Evolutionary conservation across 1,139 yeast genomes (phyloP), one percentile per base, ranked within the genome.

Genomic region (Lizanozyma gosingica): DNA sequence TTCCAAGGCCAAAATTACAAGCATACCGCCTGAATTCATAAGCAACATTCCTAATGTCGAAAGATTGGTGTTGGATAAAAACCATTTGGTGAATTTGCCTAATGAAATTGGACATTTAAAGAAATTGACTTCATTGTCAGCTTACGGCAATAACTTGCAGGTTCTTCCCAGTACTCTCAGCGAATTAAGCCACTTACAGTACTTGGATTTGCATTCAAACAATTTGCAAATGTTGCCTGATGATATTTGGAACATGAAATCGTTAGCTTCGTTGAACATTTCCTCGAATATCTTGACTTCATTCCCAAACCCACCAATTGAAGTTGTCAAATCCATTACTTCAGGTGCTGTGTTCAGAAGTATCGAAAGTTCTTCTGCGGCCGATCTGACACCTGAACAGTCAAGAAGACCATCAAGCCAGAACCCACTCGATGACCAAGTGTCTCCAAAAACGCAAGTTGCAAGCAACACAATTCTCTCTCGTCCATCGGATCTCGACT

Each of bases 171-270:
- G 68, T 2, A 74, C 78, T 15, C 74, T 92, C 35, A 82, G 87
- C 1, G 56, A 71, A 14, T 67, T 92, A 43, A 62, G 66, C 3
- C 73, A 76, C 29, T 67, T 92, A 46, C 82, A 77, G 49, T 70
- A 74, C 43, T 67, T 94, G 47, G 97, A 94, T 58, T 63, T 88
- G 39, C 97, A 92, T 59, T 76, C 86, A 39, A 94, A 94, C 59
- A 90, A 88, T 54, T 68, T 94, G 49, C 83, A 85, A 49, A 54
- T 65, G 3, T 62, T 94, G 33, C 90, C 94, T 0, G 73, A 72
- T 34, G 80, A 76, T 18, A 73, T 86, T 37, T 86, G 87, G 86
- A 66, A 71, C 43, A 66, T 83, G 57, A 71, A 68, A 29, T 67
- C 76, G 1, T 67, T 84, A 53, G 72, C 74, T 4, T 62, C 64